phyloP scores from a whole-genome alignment of 2,329 filamentous ascomycete genomes.

The Pseudopyricularia cyperi region DNA sequence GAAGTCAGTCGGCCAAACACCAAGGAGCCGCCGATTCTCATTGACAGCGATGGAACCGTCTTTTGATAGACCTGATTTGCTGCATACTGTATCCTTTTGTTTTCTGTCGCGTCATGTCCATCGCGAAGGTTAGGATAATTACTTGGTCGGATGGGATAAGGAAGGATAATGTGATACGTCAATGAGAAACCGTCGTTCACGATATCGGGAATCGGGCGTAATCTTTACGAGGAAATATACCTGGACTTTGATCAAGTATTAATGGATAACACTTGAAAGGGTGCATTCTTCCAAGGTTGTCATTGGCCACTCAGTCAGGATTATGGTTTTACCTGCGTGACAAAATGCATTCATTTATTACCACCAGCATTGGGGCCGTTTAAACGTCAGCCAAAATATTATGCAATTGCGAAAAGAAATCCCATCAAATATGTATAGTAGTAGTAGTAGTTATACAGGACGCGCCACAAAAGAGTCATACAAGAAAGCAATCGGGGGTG shows the following conservation, averaged over 20 bases:
- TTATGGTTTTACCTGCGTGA: no score
- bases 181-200: neutral
- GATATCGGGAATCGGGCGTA: neutral
- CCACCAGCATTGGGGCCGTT: neutral
- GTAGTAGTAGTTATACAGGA: neutral
- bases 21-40: conserved; percentile 91
- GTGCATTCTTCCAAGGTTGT: no score
- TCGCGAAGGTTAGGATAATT: neutral
- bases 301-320: no score
- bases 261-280: no score
- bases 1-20: conserved; percentile 93
- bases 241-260: no score
- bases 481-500: neutral
- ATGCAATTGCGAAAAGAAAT: no score
- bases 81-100: neutral
- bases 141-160: neutral
- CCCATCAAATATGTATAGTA: neutral
- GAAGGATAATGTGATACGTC: neutral
- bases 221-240: neutral
- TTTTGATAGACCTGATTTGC: conserved; percentile 31
- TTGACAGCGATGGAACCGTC: conserved; percentile 90
- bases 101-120: neutral
- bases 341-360: no score
- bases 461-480: neutral
- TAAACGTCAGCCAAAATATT: neutral